phyloP scores from a whole-genome alignment of 164 flowering plant species.

The Stephania yunnanensis region DNA sequence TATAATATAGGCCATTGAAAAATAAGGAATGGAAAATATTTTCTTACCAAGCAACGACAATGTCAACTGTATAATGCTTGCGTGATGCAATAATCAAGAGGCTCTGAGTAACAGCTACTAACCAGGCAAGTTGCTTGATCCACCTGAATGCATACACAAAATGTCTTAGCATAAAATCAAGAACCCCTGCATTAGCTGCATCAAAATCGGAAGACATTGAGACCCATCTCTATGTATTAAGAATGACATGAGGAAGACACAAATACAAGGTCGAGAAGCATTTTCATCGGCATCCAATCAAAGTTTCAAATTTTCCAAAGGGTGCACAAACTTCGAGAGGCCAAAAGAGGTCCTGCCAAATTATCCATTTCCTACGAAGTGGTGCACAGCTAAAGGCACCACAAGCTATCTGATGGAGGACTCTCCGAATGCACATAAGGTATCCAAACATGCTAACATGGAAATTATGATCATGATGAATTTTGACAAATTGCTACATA shows the following conservation, averaged over 20 bases:
- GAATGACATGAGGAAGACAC: not conserved
- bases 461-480: not conserved
- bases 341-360: not conserved
- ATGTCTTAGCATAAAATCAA: not conserved
- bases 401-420: not conserved
- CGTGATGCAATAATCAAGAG: slow-evolving; percentile 85
- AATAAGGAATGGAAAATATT: not conserved
- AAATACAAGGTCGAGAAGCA: not conserved
- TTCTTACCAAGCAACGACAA: slow-evolving; percentile 57
- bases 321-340: not conserved
- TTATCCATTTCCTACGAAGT: not conserved
- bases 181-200: not conserved
- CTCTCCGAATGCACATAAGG: not conserved
- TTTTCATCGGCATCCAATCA: not conserved
- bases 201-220: not conserved
- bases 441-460: not conserved
- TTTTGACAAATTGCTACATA: too few species aligned
- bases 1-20: not conserved
- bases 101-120: slow-evolving; percentile 65
- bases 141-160: slow-evolving; percentile 33
- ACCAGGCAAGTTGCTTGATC: slow-evolving; percentile 78
- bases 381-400: not conserved
- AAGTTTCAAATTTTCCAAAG: not conserved
- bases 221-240: not conserved
- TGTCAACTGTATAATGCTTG: slow-evolving; percentile 71